Evolutionary conservation across 805 yeast genomes (phyloP).

Genomic region (Blastobotrys peoriensis): DNA sequence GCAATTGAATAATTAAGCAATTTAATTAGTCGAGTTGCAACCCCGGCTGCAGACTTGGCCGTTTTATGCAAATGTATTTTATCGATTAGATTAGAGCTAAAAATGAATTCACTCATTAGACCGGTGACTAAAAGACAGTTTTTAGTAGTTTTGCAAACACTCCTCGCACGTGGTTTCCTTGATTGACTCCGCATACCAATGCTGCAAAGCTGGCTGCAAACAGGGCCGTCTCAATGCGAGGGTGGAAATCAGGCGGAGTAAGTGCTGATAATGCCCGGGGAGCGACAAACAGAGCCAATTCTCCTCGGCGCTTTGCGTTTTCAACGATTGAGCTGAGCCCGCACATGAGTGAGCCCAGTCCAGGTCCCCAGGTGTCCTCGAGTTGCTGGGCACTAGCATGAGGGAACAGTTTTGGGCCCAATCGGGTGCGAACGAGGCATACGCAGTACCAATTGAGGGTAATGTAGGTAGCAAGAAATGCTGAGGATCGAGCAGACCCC

Average conservation of each 20-base stretch:
- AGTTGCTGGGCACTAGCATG: conserved; percentile 25
- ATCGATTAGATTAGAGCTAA: not conserved
- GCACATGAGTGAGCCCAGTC: conserved; percentile 36
- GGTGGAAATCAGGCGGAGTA: conserved; percentile 5
- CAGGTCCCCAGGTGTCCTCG: conserved; percentile 38
- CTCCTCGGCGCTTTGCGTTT: conserved; percentile 38
- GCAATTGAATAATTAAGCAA: conserved; percentile 23
- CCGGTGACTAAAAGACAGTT: conserved; percentile 7
- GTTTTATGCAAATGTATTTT: not conserved
- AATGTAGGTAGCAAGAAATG: conserved; percentile 40
- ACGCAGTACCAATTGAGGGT: conserved; percentile 43
- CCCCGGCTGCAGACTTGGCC: not conserved
- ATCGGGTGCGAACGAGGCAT: conserved; percentile 37
- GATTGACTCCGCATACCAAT: too few species aligned
- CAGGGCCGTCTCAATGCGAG: conserved; percentile 9
- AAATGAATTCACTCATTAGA: not conserved
- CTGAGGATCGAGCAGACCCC: conserved; percentile 37
- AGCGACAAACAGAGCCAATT: conserved; percentile 43
- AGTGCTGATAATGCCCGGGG: conserved; percentile 23
- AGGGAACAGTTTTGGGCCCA: conserved; percentile 38
- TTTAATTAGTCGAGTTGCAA: not conserved
- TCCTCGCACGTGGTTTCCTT: conserved; percentile 15
- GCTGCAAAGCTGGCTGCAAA: conserved; percentile 18
- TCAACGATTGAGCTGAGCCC: conserved; percentile 41
- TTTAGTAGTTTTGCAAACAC: conserved; percentile 11